Evolutionary conservation across 2,329 filamentous ascomycete genomes (phyloP), one percentile per base, ranked within the genome.

Genomic region (Berkeleyomyces basicola): DNA sequence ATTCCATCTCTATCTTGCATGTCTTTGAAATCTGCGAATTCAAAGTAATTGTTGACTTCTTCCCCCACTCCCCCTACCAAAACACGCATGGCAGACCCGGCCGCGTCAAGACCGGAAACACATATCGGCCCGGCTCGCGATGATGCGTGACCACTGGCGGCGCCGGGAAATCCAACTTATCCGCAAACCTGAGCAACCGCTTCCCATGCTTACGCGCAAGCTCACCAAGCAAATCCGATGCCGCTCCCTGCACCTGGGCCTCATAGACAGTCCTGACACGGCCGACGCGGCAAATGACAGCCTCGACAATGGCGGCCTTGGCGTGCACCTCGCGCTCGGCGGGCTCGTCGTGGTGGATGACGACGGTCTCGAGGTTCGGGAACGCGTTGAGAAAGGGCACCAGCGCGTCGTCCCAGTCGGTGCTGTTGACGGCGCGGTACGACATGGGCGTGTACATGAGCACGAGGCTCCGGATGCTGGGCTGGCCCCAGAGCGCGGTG

Each of bases 371-470:
- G 31, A 68, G 63, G 39, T 66, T 66, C 1, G 66, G 63, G 23
- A 68, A 67, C 1, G 64, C 64, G 31, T 65, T 58, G n/a, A 68
- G 40, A 57, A 68, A 68, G 0, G 44, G 42, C 36, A 66, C 61
- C 1, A 68, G 59, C 37, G 64, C 60, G 3, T 63, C 59, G 47
- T 59, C 60, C 7, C 53, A 49, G 1, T 39, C 55, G 4, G 16
- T 9, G 16, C 23, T 4, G 23, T 9, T 4, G 53, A 4, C 7
- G 42, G 3, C 11, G 11, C 11, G n/a, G 42, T 58, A 7, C 9
- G n/a, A 1, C 36, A 14, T 9, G 3, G 7, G 53, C 7, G 16
- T 36, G 36, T 46, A 31, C 36, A 31, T 23, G 16, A 63, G 9
- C 7, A 49, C 51, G 16, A 63, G 42, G 3, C 23, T 31, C 51